A percentile compares a stretch with the other conserved stretches of the same genome.
Evolutionary conservation across 2,329 filamentous ascomycete species (phyloP).

Genomic region (Ascochyta rabiei): DNA sequence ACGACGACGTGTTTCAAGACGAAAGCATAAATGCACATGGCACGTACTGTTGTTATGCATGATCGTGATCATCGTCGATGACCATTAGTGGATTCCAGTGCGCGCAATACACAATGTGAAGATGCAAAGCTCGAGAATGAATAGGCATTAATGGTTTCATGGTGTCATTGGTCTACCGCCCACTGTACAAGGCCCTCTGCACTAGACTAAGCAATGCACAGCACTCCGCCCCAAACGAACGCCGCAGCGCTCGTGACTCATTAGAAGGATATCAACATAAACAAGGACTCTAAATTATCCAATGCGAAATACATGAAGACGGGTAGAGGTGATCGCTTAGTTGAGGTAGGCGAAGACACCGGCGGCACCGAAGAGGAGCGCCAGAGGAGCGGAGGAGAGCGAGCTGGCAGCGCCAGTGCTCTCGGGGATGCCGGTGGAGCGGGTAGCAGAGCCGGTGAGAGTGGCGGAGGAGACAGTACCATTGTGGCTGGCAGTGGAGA

Average conservation of each 20-base stretch:
- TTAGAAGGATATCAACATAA: conserved; percentile 24
- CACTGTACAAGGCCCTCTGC: conserved; percentile 34
- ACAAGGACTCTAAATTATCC: conserved; percentile 21
- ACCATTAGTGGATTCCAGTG: background rate
- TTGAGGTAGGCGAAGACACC: conserved; percentile 51
- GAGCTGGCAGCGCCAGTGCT: conserved; percentile 44
- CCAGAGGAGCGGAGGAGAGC: conserved; percentile 33
- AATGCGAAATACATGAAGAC: conserved; percentile 26
- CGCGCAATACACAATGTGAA: background rate
- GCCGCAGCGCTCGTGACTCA: conserved; percentile 19
- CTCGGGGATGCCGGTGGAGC: conserved; percentile 22
- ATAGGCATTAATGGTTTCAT: conserved; percentile 15
- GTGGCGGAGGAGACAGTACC: conserved; percentile 36
- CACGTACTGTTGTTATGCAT: background rate
- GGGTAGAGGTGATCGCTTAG: conserved; percentile 31
- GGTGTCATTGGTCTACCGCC: conserved; percentile 24
- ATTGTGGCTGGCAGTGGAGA: conserved; percentile 29
- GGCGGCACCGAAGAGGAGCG: conserved; percentile 46
- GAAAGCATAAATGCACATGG: background rate
- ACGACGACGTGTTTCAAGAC: conserved; percentile 1
- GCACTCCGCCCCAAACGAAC: conserved; percentile 17
- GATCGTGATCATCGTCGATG: background rate
- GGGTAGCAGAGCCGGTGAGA: conserved; percentile 26
- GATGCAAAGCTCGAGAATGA: conserved; percentile 2
- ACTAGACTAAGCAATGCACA: conserved; percentile 34